Conservation (phyloP, 768 basidiomycete species). For the Auricularia sp. region DNA sequence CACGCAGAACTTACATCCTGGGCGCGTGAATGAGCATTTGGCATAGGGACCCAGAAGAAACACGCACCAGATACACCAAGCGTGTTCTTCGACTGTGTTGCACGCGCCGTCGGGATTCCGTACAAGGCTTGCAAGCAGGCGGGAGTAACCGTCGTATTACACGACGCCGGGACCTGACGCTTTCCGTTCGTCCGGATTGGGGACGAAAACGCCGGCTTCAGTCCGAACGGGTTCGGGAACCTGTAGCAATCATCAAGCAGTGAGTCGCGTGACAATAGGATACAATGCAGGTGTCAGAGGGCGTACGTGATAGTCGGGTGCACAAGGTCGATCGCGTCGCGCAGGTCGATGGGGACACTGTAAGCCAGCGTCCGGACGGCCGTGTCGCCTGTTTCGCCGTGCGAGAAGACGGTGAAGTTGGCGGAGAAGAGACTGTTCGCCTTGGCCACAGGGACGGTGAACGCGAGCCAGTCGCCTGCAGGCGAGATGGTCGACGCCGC, state of each 20-base stretch:
- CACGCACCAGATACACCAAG: constrained; percentile 12
- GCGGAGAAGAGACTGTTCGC: not conserved
- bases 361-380: constrained; percentile 1
- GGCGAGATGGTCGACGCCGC: not conserved
- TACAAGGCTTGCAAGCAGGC: constrained; percentile 31
- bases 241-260: not conserved
- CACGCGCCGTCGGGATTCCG: constrained; percentile 19
- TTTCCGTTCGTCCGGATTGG: not conserved
- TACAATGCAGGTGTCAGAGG: not conserved
- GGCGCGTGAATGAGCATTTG: too few relatives aligned
- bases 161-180: constrained; percentile 15
- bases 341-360: not conserved
- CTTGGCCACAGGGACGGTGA: not conserved
- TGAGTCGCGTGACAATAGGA: not conserved
- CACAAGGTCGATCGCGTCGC: not conserved
- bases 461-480: not conserved
- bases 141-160: constrained; percentile 21
- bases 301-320: constrained; percentile 1
- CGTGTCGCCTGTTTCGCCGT: not conserved
- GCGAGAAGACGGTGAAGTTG: not conserved
- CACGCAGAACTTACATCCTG: constrained; percentile 21
- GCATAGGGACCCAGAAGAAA: not conserved
- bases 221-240: not conserved
- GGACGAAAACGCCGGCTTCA: not conserved
- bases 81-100: constrained; percentile 15